Base-by-base conservation (phyloP, 1,284 basidiomycete species). In the Agaricales sp. region DNA sequence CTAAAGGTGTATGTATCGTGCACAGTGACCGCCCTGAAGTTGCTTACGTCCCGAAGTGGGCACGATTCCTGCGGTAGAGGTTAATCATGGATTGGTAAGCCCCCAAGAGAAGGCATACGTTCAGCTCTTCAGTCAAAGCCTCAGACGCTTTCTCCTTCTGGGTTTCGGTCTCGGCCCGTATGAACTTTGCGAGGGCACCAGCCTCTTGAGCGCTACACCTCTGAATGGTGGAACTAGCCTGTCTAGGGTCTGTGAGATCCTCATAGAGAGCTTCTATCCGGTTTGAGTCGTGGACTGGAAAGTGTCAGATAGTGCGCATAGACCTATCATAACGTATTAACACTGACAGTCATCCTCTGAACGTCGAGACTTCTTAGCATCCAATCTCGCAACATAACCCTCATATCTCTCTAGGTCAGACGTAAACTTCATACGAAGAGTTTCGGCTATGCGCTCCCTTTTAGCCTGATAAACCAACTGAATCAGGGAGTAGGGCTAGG, bases 1-100 rank as follows among this genome's bases (percentile, higher is more conserved):
- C 70, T 69, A 1, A 59, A 58, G 25, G 75, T 77, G 22, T 68
- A 69, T 3, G 84, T 81, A 61, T 98, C 95, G 53, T 77, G 69
- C 18, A 88, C 75, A 12, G 84, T 69, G 4, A 94, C 64, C 2
- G 96, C 80, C 19, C 92, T 74, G 64, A 97, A 96, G 51, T 75
- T 80, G 41, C 86, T 79, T 12, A 92, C 84, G 19, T 87, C 70
- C 11, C 94, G 79, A 1, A 82, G 77, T 2, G 93, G 92, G 58
- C 84, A 94, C 13, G 70, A 57, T 14, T 65, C 63, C 85, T 94
- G 61, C 26, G 55, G 37, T 35, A 51, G 38, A 43, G 13, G 24
- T 2, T 20, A 30, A 18, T 35, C 43, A 35, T 21, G 26, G 24
- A n/a, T 20, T 26, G 25, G 30, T 25, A 3, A 37, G 59, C 26